Evolutionary conservation across 805 yeast species (phyloP), one percentile per base, ranked within the genome.

Genomic region (Schizosaccharomyces lindneri): DNA sequence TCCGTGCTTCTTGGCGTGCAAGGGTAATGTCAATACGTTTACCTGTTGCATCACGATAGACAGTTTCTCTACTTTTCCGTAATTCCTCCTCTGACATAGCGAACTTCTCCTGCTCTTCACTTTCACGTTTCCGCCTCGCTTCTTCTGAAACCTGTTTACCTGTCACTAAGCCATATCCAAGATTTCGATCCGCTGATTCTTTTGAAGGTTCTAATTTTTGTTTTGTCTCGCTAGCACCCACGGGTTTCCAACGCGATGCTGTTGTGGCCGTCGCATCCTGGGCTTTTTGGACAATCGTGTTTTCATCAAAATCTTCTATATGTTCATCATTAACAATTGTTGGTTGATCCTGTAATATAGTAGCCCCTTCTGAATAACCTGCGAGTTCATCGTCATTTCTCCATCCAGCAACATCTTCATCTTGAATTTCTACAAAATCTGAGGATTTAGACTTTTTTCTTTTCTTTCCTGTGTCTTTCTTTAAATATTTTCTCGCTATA

Each of bases 31-130:
- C 77, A 2, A 83, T 71, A 24, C 73, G 74, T 41, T 78, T 72
- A 19, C 94, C 94, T 1, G 75, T 67, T 1, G 77, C 71, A 67
- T 85, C 90, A 74, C 93, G 77, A 66, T 77, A 78, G 0, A 80
- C 73, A 0, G 84, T 81, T 51, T 71, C 69, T 7, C 66, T 63
- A 19, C 65, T 63, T 15, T 55, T 61, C 0, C 65, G 67, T 7
- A 65, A 62, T 17, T 19, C 61, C 43, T 41, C 61, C 3, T 21
- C 59, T 9, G 21, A 4, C 21, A 19, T 21, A 43, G 27, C 17
- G 17, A 29, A 59, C 62, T 55, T 11, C 59, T 59, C 11, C 60
- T 60, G 5, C 17, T 59, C 64, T n/a, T 63, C 64, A 55, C 51
- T 39, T 11, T 48, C 29, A 62, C 63, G 61, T 5, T 51, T 11